phyloP scores from a whole-genome alignment of 78 protist species.

The Carpediemonas membranifera region DNA sequence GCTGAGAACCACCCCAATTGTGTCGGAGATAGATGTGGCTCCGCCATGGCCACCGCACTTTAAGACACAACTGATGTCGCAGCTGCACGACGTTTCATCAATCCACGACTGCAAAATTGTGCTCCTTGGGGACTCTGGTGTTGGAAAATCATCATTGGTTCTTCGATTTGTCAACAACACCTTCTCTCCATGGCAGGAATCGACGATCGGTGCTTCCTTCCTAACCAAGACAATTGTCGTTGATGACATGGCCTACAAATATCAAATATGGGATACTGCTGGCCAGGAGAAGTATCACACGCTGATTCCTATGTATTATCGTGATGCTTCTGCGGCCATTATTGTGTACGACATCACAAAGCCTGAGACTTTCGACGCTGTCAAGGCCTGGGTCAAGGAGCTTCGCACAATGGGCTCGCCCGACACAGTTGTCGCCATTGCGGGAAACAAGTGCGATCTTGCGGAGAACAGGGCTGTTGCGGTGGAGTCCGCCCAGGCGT shows the following conservation, averaged over 20 bases:
- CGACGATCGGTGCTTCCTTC: constrained; percentile 26
- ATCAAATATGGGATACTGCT: constrained; percentile 57
- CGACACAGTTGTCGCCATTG: constrained; percentile 83
- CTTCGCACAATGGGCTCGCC: constrained; percentile 48
- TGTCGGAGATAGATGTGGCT: no score
- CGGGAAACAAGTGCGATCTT: constrained; percentile 93
- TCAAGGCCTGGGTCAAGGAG: constrained; percentile 90
- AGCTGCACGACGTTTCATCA: no score
- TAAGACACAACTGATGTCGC: no score
- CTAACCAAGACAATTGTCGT: constrained; percentile 17
- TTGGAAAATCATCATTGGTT: no score
- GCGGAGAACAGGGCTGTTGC: no score
- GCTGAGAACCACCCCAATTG: no score
- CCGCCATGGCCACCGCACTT: no score
- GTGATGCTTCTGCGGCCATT: constrained; percentile 47
- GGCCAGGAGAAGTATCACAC: constrained; percentile 56
- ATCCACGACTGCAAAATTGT: no score
- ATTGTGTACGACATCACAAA: constrained; percentile 52
- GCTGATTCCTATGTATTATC: constrained; percentile 41
- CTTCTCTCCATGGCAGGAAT: no score
- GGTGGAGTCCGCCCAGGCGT: constrained; percentile 18
- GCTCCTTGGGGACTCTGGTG: no score
- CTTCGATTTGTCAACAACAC: no score
- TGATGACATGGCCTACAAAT: no score
- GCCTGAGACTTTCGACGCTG: constrained; percentile 54